Conservation (phyloP, 495 filamentous ascomycete species). For the Podospora pseudoanserina region DNA sequence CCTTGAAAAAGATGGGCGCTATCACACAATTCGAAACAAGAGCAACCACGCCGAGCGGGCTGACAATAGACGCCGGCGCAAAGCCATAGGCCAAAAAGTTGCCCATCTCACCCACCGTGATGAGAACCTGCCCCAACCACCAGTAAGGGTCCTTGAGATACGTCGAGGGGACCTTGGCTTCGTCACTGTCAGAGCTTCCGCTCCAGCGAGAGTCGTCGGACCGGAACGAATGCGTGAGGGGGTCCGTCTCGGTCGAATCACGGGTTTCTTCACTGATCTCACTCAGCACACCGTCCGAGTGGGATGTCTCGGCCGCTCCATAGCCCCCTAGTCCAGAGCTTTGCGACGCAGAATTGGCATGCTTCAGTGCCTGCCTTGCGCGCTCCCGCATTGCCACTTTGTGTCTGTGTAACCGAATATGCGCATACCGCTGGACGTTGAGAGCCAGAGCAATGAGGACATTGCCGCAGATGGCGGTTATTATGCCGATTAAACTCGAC, state of each 20-base stretch:
- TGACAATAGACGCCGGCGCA: constrained; percentile 98
- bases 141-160: constrained; percentile 91
- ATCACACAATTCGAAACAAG: constrained; percentile 95
- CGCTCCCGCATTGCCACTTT: constrained; percentile 43
- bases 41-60: constrained; percentile 89
- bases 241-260: constrained; percentile 44
- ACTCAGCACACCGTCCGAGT: constrained; percentile 22
- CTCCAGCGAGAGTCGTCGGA: constrained; percentile 42
- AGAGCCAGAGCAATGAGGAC: constrained; percentile 91
- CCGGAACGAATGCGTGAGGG: constrained; percentile 45
- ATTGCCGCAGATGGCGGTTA: constrained; percentile 87
- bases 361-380: constrained; percentile 45
- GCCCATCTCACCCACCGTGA: constrained; percentile 88
- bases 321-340: constrained; percentile 24
- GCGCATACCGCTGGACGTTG: constrained; percentile 94
- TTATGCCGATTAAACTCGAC: constrained; percentile 91
- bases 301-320: constrained; percentile 18
- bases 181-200: constrained; percentile 31
- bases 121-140: constrained; percentile 89
- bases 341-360: constrained; percentile 13
- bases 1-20: constrained; percentile 87
- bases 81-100: constrained; percentile 99
- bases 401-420: constrained; percentile 64
- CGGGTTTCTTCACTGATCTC: constrained; percentile 30
- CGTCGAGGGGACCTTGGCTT: constrained; percentile 36